These are phyloP conservation scores for Rhododendron simsii DNA, from an alignment of 148 eudicot species.

Conservation along the genomic window DNA sequence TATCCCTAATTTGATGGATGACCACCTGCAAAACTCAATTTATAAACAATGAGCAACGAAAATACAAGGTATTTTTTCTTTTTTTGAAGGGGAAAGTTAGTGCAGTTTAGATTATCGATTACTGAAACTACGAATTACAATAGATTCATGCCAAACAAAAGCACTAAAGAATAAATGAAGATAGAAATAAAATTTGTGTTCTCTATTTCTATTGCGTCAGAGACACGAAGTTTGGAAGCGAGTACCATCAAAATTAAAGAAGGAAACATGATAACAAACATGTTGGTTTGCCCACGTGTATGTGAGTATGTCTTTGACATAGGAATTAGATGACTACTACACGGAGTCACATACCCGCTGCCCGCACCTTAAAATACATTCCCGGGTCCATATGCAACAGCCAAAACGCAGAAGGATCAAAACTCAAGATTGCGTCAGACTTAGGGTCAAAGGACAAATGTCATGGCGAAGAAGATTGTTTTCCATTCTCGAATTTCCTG, in stretches of 20 bases:
- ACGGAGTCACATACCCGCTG: neutral
- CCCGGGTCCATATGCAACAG: neutral
- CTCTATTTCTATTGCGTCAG: neutral
- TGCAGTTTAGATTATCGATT: neutral
- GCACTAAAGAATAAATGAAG: neutral
- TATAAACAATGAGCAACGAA: neutral
- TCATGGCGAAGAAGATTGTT: neutral
- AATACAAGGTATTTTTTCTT: neutral
- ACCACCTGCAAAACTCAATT: slow-evolving; percentile 41
- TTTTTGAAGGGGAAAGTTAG: neutral
- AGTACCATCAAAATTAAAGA: neutral
- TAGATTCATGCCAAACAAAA: neutral
- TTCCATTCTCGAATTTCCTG: neutral
- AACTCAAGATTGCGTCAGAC: neutral
- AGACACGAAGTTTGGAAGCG: neutral
- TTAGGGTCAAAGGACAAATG: neutral
- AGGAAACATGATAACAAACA: neutral
- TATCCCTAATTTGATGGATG: slow-evolving; percentile 61
- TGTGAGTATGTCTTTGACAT: neutral
- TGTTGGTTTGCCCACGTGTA: neutral
- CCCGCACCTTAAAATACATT: neutral
- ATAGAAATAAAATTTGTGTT: neutral
- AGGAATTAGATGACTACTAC: neutral
- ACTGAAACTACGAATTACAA: neutral
- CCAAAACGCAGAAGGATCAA: neutral